A percentile compares a stretch with the other conserved stretches of the same genome.
phyloP scores from a whole-genome alignment of 2,329 filamentous ascomycete genomes.

The Clonostachys rosea region DNA sequence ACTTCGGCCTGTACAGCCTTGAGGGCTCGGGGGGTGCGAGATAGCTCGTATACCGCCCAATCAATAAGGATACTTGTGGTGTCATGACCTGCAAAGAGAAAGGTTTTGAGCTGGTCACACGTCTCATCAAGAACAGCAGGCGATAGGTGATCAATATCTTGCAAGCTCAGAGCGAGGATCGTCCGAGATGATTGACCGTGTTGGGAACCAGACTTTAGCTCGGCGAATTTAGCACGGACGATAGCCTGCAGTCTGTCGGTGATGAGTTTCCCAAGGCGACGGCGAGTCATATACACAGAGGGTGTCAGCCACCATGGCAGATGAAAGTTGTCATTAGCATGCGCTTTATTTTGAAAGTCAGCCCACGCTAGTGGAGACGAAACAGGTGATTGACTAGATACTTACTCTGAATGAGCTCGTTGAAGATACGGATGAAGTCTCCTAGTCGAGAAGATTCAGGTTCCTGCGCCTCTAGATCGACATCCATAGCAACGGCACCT shows the following conservation, averaged over 20 bases:
- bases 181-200: neutral
- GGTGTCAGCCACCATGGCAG: conserved; percentile 13
- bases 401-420: conserved; percentile 10
- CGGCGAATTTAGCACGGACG: too few relatives aligned
- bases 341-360: neutral
- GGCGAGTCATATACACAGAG: conserved; percentile 7
- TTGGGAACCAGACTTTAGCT: too few relatives aligned
- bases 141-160: conserved; percentile 14
- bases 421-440: conserved; percentile 20
- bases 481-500: conserved; percentile 24
- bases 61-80: conserved; percentile 80
- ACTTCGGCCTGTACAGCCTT: conserved; percentile 71
- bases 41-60: conserved; percentile 80
- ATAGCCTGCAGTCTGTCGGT: too few relatives aligned
- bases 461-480: conserved; percentile 23
- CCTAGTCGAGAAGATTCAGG: conserved; percentile 12
- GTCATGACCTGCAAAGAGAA: conserved; percentile 81
- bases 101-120: conserved; percentile 75
- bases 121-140: conserved; percentile 17
- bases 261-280: conserved; percentile 2
- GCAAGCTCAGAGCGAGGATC: conserved; percentile 18
- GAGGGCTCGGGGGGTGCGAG: conserved; percentile 63
- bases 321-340: conserved; percentile 4
- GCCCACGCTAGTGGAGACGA: neutral
- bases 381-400: neutral